A percentile compares a stretch with the other conserved stretches of the same genome.
phyloP scores from a whole-genome alignment of 2,329 filamentous ascomycete genomes.

The Raffaelea albimanens region DNA sequence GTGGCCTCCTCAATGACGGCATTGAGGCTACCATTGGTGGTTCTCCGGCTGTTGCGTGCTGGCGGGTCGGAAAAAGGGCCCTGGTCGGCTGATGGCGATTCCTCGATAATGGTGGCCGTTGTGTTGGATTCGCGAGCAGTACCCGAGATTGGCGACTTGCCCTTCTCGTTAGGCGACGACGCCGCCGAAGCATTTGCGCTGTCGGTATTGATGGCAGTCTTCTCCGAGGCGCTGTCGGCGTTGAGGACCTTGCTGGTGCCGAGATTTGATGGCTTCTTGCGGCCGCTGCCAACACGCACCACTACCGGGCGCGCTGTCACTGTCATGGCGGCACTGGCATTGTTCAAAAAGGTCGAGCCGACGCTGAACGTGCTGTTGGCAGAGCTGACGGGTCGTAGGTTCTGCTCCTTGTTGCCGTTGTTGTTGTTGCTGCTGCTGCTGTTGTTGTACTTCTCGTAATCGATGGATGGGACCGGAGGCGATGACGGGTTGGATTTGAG shows the following conservation, averaged over 20 bases:
- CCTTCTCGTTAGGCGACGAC: slow-evolving; percentile 11
- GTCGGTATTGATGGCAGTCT: not conserved
- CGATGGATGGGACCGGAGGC: slow-evolving; percentile 66
- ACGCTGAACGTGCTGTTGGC: slow-evolving; percentile 53
- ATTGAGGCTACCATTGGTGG: slow-evolving; percentile 35
- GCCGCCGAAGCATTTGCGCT: not conserved
- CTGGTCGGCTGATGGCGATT: slow-evolving; percentile 40
- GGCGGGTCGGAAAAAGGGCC: slow-evolving; percentile 53
- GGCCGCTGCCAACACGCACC: slow-evolving; percentile 44
- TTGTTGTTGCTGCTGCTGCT: no score
- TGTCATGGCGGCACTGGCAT: slow-evolving; percentile 47
- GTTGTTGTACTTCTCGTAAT: slow-evolving; percentile 49
- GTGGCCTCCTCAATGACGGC: slow-evolving; percentile 47
- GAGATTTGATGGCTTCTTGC: slow-evolving; percentile 30
- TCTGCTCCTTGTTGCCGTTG: no score
- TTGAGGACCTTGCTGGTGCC: slow-evolving; percentile 12
- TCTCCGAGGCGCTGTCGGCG: slow-evolving; percentile 1
- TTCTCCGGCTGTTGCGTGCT: slow-evolving; percentile 22
- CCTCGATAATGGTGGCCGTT: slow-evolving; percentile 36
- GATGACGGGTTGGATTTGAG: slow-evolving; percentile 62
- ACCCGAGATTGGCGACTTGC: not conserved
- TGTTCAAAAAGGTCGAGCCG: slow-evolving; percentile 59
- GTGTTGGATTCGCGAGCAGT: slow-evolving; percentile 29
- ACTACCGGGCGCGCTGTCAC: slow-evolving; percentile 49
- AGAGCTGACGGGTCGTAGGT: slow-evolving; percentile 39